Evolutionary conservation across 164 flowering plant species (phyloP), one percentile per base, ranked within the genome.

Genomic region (Vitis rupestris): DNA sequence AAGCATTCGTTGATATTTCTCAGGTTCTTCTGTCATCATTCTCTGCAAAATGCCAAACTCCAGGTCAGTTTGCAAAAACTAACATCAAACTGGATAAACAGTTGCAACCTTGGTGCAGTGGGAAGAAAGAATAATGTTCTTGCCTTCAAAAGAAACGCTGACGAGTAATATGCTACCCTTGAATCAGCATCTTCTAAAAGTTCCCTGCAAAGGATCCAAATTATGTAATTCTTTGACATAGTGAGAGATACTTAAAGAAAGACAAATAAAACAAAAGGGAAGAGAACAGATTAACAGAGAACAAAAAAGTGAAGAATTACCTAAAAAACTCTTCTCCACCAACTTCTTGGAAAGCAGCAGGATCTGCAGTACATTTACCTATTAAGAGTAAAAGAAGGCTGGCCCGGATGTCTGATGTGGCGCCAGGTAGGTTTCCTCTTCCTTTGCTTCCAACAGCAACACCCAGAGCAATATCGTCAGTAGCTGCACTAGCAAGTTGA

Each of bases 391-490:
- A 79, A 59, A 96, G 84, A 77, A 96, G 96, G 52, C 97, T 84
- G 58, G 99, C 94, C 30, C 99, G 80, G 58, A 93, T 93, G 70
- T 96, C 99, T 30, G 99, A 92, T 55, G 95, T 83, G 62, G 98
- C 91, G 74, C 99, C 99, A 44, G 99, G 95, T 50, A 90, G 74
- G 79, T 90, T 93, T 63, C 97, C 99, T 72, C 94, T 89, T 74
- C 97, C 99, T 82, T 93, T 88, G 85, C 97, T 96, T 68, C 99
- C 99, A 69, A 96, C 99, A 72, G 99, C 93, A 71, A 96, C 94
- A 63, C 99, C 98, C 48, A 92, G 79, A 30, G 97, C 90, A 67
- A 93, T 87, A 76, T 93, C 88, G 75, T 96, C 99, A 51, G 99
- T 86, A 65, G 93, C 95, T 59, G 98, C 99, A 71, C 92, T 86